Evolutionary conservation across 306 rosid genomes (phyloP).

Genomic region (apple (Malus domestica)): ASM211411v1 NC_041793.1:10081001-10081500

Average conservation of each 20-base stretch:
- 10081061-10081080: slow-evolving; percentile 76
- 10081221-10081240: slow-evolving; percentile 54
- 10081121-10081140: slow-evolving; percentile 96
- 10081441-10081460: slow-evolving; percentile 40
- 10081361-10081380: slow-evolving; percentile 76
- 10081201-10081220: slow-evolving; percentile 66
- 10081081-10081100: slow-evolving; percentile 89
- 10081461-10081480: slow-evolving; percentile 52
- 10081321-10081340: slow-evolving; percentile 27
- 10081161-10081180: slow-evolving; percentile 46
- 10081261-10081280: slow-evolving; percentile 63
- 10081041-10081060: slow-evolving; percentile 45
- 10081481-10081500: slow-evolving; percentile 53
- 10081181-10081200: slow-evolving; percentile 75
- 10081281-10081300: slow-evolving; percentile 56
- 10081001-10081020: too few species aligned
- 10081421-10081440: slow-evolving; percentile 50
- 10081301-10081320: slow-evolving; percentile 52
- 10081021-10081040: slow-evolving; percentile 54
- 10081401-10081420: slow-evolving; percentile 77
- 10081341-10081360: slow-evolving; percentile 70
- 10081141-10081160: slow-evolving; percentile 86
- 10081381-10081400: slow-evolving; percentile 47
- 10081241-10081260: slow-evolving; percentile 60
- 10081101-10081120: slow-evolving; percentile 70